phyloP scores from a whole-genome alignment of 2,329 filamentous ascomycete species.

The Aspergillus quadrilineatus region DNA sequence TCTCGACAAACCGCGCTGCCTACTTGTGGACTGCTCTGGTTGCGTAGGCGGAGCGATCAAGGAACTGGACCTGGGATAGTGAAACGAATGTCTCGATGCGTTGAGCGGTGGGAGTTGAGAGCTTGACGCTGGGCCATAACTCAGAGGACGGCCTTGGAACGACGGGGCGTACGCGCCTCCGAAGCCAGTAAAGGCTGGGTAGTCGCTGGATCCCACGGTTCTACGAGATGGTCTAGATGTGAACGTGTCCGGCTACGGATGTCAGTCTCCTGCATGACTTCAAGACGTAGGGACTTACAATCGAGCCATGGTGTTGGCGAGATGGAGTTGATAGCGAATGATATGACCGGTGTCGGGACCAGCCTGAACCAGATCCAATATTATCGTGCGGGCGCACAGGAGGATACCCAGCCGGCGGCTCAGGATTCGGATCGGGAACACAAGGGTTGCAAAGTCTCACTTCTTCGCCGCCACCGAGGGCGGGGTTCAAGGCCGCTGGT shows the following conservation, averaged over 20 bases:
- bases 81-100: conserved; percentile 12
- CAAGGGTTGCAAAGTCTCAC: conserved; percentile 72
- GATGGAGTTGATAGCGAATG: conserved; percentile 18
- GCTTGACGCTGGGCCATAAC: conserved; percentile 19
- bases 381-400: conserved; percentile 24
- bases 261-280: conserved; percentile 1
- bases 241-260: conserved; percentile 16
- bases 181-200: conserved; percentile 17
- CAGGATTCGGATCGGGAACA: conserved; percentile 67
- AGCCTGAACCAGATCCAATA: conserved; percentile 12
- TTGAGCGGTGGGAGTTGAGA: conserved; percentile 7
- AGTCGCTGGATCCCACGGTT: conserved; percentile 29
- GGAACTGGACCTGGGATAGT: conserved; percentile 4
- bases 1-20: conserved; percentile 1
- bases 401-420: conserved; percentile 48
- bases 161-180: conserved; percentile 16
- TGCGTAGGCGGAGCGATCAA: conserved; percentile 8
- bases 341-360: conserved; percentile 13
- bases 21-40: conserved; percentile 5
- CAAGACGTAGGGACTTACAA: conserved; percentile 14
- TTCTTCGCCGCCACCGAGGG: conserved; percentile 63
- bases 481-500: conserved; percentile 43
- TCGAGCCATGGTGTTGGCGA: conserved; percentile 24
- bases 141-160: conserved; percentile 18
- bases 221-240: conserved; percentile 24